These are phyloP conservation scores for Cytauxzoon felis DNA, from an alignment of 169 alveolate genomes.

Conservation along the genomic window DNA sequence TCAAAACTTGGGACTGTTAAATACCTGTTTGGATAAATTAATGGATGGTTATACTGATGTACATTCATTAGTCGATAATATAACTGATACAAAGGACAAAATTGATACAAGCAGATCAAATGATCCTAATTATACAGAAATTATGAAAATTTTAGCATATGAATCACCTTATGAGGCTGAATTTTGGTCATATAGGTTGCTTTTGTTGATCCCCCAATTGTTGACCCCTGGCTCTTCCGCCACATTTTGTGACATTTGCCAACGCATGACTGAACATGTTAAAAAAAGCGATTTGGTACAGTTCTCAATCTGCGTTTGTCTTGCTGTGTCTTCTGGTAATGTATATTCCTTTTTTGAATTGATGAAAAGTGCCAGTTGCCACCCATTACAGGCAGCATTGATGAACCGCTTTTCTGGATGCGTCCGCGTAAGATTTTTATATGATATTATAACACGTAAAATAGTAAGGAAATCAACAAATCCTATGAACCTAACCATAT, in stretches of 20 bases:
- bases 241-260: slow-evolving; percentile 64
- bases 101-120: background rate
- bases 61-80: slow-evolving; percentile 7
- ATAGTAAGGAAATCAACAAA: slow-evolving; percentile 20
- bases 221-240: slow-evolving; percentile 59
- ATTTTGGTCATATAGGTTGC: slow-evolving; percentile 79
- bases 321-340: slow-evolving; percentile 38
- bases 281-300: slow-evolving; percentile 17
- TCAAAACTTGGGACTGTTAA: slow-evolving; percentile 71
- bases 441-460: slow-evolving; percentile 4
- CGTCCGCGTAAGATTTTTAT: slow-evolving; percentile 27
- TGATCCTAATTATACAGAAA: background rate
- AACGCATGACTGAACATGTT: slow-evolving; percentile 55
- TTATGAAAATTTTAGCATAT: slow-evolving; percentile 66
- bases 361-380: slow-evolving; percentile 24
- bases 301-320: slow-evolving; percentile 48
- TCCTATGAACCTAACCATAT: slow-evolving; percentile 30
- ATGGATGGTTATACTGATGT: slow-evolving; percentile 81
- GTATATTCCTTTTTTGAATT: slow-evolving; percentile 29
- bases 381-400: slow-evolving; percentile 51
- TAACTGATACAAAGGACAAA: background rate
- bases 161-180: slow-evolving; percentile 79
- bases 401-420: slow-evolving; percentile 47
- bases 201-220: slow-evolving; percentile 64
- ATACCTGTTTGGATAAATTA: slow-evolving; percentile 77